A percentile compares a stretch with the other conserved stretches of the same genome.
Conservation (phyloP, 164 flowering plant species). For the Chloranthus sessilifolius region DNA sequence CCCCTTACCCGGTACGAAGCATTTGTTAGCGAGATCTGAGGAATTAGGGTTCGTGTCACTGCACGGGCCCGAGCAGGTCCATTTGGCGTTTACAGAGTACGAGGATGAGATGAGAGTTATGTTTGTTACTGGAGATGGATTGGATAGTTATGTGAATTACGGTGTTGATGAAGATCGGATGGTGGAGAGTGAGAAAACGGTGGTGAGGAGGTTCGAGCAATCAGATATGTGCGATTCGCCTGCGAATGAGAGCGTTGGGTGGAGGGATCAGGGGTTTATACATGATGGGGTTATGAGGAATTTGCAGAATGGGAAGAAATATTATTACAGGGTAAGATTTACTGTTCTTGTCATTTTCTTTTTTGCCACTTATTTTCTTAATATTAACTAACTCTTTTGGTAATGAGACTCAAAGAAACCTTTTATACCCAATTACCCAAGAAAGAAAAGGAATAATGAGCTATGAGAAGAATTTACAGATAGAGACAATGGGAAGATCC, state of each 20-base stretch:
- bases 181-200: conserved; percentile 33
- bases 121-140: conserved; percentile 61
- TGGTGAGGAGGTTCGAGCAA: conserved; percentile 68
- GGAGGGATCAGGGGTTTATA: conserved; percentile 93
- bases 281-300: conserved; percentile 69
- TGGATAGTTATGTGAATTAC: conserved; percentile 51
- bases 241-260: conserved; percentile 72
- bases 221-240: conserved; percentile 88
- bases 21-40: conserved; percentile 43
- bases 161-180: conserved; percentile 37
- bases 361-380: neutral
- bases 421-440: too few species aligned
- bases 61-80: conserved; percentile 80
- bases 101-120: conserved; percentile 87
- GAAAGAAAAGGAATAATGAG: too few species aligned
- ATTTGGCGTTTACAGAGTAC: conserved; percentile 54
- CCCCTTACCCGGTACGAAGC: conserved; percentile 74
- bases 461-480: too few species aligned
- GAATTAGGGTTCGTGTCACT: conserved; percentile 35
- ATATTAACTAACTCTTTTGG: too few species aligned
- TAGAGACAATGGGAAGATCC: too few species aligned
- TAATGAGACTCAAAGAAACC: too few species aligned
- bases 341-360: neutral
- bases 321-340: conserved; percentile 65
- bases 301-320: conserved; percentile 63